These are phyloP conservation scores for Asterochloris erici DNA, from an alignment of 139 green algal genomes.

Conservation along the genomic window DNA sequence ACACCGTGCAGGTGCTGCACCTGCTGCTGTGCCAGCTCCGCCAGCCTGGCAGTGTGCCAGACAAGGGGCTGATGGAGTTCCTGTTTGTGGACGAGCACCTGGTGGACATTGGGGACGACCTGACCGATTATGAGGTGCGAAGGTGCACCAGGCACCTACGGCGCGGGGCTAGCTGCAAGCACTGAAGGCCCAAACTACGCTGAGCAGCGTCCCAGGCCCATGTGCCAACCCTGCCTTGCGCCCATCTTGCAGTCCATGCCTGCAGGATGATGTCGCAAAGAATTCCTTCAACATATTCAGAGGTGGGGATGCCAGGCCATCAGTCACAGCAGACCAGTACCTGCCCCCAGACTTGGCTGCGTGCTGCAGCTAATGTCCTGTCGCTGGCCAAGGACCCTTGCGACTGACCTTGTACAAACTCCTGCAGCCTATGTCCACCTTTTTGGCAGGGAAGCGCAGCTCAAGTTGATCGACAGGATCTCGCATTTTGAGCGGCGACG, in stretches of 20 bases:
- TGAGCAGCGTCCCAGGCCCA: too few relatives aligned
- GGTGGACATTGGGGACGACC: constrained; percentile 80
- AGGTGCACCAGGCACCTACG: not conserved
- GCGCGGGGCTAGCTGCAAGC: not conserved
- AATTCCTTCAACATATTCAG: constrained; percentile 37
- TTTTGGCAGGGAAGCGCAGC: constrained; percentile 10
- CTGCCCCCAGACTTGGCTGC: not conserved
- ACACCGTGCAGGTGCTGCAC: constrained; percentile 18
- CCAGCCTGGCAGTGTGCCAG: constrained; percentile 34
- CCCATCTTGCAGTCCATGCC: not conserved
- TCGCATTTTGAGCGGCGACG: constrained; percentile 10
- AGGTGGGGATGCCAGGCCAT: not conserved
- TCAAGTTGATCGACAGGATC: constrained; percentile 14
- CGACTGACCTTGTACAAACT: not conserved
- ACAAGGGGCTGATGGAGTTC: constrained; percentile 57
- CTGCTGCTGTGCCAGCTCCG: constrained; percentile 31
- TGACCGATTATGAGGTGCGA: constrained; percentile 66
- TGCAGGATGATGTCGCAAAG: constrained; percentile 26
- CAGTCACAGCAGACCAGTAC: not conserved
- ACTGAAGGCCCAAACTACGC: too few relatives aligned
- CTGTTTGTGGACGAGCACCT: constrained; percentile 68
- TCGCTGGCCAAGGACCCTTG: not conserved
- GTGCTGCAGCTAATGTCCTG: not conserved
- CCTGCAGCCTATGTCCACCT: constrained; percentile 26
- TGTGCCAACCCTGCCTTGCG: not conserved